phyloP scores from a whole-genome alignment of 2,329 filamentous ascomycete species.

The Ascochyta koolunga region DNA sequence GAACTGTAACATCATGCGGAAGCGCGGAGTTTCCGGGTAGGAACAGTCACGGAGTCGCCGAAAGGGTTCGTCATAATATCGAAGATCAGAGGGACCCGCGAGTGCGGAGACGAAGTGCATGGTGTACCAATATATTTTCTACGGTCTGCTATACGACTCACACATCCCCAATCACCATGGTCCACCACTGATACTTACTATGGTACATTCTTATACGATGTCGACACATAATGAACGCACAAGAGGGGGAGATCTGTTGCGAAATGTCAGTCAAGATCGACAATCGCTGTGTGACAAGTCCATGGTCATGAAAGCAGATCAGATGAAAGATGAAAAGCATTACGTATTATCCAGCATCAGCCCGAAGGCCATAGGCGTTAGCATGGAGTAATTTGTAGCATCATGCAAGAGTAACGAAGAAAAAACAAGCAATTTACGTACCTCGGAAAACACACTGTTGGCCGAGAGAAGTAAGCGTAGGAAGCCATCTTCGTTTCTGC shows the following conservation, averaged over 20 bases:
- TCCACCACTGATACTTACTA: background rate
- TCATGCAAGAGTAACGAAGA: constrained; percentile 31
- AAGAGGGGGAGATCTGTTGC: background rate
- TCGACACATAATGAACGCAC: background rate
- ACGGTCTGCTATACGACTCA: background rate
- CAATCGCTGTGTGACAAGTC: background rate
- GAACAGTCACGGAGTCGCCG: constrained; percentile 9
- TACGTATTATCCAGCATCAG: constrained; percentile 44
- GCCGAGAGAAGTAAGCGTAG: background rate
- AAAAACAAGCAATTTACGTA: constrained; percentile 15
- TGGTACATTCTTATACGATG: background rate
- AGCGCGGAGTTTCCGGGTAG: background rate
- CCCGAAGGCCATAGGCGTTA: constrained; percentile 45
- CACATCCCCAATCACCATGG: background rate
- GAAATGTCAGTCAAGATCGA: constrained; percentile 9
- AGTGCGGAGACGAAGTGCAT: constrained; percentile 6
- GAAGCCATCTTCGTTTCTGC: constrained; percentile 1
- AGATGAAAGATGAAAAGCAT: constrained; percentile 51
- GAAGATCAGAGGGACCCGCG: constrained; percentile 2
- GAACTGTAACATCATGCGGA: constrained; percentile 13
- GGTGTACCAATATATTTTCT: constrained; percentile 5
- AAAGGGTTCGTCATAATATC: constrained; percentile 5
- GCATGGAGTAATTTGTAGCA: constrained; percentile 47
- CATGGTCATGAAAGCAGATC: constrained; percentile 22
- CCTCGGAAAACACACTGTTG: constrained; percentile 4